These are phyloP conservation scores for Brassica rapa DNA, from an alignment of 345 rosid species.

Conservation along the genomic window DNA sequence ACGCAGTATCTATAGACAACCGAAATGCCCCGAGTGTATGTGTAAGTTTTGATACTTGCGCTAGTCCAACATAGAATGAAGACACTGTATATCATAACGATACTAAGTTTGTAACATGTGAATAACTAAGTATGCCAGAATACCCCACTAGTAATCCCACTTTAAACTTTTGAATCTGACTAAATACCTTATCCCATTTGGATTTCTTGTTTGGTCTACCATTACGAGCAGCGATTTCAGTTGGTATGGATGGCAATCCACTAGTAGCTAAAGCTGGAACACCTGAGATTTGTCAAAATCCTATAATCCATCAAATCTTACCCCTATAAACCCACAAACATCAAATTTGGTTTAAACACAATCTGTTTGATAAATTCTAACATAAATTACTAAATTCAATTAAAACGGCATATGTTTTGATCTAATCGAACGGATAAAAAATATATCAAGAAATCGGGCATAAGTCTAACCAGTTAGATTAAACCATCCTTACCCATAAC, in stretches of 20 bases:
- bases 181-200: constrained; percentile 88
- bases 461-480: too few species aligned
- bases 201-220: constrained; percentile 86
- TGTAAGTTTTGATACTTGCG: constrained; percentile 44
- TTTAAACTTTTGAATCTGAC: background rate
- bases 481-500: too few species aligned
- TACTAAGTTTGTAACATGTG: too few species aligned
- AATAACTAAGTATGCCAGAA: background rate
- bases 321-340: background rate
- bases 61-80: constrained; percentile 25
- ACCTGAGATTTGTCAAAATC: constrained; percentile 30
- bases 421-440: too few species aligned
- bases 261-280: constrained; percentile 47
- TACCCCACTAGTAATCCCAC: background rate
- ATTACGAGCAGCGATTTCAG: constrained; percentile 52
- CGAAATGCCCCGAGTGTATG: constrained; percentile 84
- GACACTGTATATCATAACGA: background rate
- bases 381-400: too few species aligned
- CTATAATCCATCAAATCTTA: constrained; percentile 4
- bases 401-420: too few species aligned
- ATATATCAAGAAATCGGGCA: too few species aligned
- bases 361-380: too few species aligned
- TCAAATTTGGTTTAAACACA: too few species aligned
- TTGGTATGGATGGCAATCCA: constrained; percentile 48
- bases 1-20: constrained; percentile 90